Base-by-base conservation (phyloP, 2,329 filamentous ascomycete species). In the Chrysosporium keratinophilum region DNA sequence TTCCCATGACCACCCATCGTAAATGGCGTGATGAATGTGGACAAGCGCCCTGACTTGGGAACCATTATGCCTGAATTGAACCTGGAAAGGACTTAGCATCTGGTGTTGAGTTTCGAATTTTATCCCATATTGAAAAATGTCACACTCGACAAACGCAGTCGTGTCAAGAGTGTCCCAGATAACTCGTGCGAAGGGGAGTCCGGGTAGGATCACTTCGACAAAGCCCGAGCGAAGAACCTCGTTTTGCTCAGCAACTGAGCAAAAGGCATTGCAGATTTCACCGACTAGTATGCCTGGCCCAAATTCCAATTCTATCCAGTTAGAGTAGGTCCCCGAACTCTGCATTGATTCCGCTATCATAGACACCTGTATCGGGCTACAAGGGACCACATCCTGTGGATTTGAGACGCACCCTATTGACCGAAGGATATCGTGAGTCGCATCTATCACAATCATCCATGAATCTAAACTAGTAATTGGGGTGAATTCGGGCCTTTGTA, bases 1-100 rank as follows among this genome's bases (percentile, higher is more conserved):
- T 50, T 95, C 85, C 63, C 89, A 78, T 0, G 88, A 90, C 90
- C 90, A 96, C n/a, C 89, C 90, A 67, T 96, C 90, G 63, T 95
- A 96, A 0, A 94, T 66, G 0, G 87, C 82, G 68, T 96, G 90
- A 64, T 95, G 89, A 0, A 94, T 73, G 11, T 84, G 75, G 43
- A 87, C 51, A 10, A 79, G 62, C 1, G 67, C 56, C 33, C 64
- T 61, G 2, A 64, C 52, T 46, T 58, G 54, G 3, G 63, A 48
- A 15, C 59, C 15, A 6, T 50, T 33, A 50, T 59, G 47, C 11
- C 60, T 60, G 1, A 89, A 68, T 56, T 87, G 78, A n/a, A 88
- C 69, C 14, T 66, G 69, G 12, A 90, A 71, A 0, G 88, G 87
- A 31, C 73, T 71, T 1, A 87, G 70, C 40, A 60, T 48, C 14